Conservation (phyloP, 768 basidiomycete genomes). For the Leccinum variicolor region DNA sequence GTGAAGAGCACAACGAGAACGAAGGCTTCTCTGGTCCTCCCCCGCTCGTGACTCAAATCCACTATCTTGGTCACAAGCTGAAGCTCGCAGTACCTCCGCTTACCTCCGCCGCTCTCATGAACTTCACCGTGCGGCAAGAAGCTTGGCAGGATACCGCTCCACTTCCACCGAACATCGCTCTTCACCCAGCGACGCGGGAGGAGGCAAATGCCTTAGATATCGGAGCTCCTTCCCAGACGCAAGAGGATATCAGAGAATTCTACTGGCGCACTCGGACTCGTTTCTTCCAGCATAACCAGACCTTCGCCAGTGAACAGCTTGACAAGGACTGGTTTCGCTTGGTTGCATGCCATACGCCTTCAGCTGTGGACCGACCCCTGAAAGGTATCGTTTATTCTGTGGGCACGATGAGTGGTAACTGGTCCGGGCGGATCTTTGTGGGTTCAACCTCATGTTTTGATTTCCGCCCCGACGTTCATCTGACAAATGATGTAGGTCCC, state of each 20-base stretch:
- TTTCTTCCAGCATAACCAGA: slow-evolving; percentile 21
- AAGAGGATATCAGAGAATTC: slow-evolving; percentile 41
- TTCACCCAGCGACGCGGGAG: slow-evolving; percentile 35
- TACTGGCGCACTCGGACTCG: slow-evolving; percentile 35
- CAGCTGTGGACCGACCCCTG: slow-evolving; percentile 33
- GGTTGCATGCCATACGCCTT: slow-evolving; percentile 40
- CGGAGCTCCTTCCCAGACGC: slow-evolving; percentile 30
- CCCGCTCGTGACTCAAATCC: slow-evolving; percentile 32
- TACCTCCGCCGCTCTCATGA: slow-evolving; percentile 38
- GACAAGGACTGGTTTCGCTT: slow-evolving; percentile 51
- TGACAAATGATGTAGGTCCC: slow-evolving; percentile 20
- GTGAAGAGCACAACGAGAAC: slow-evolving; percentile 21
- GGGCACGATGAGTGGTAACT: slow-evolving; percentile 43
- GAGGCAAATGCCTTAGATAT: slow-evolving; percentile 29
- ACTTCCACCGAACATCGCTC: slow-evolving; percentile 19
- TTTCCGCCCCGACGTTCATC: slow-evolving; percentile 17
- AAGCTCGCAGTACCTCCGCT: slow-evolving; percentile 39
- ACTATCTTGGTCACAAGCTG: slow-evolving; percentile 41
- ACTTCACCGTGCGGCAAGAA: slow-evolving; percentile 37
- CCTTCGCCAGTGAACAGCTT: slow-evolving; percentile 28
- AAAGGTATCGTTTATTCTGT: slow-evolving; percentile 41
- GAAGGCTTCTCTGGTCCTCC: slow-evolving; percentile 31
- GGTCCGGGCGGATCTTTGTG: slow-evolving; percentile 48
- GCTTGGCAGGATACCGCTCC: slow-evolving; percentile 29
- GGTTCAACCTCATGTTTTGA: slow-evolving; percentile 18